A percentile compares a stretch with the other conserved stretches of the same genome.
Evolutionary conservation across 495 filamentous ascomycete genomes (phyloP).

Genomic region (Xylaria flabelliformis): DNA sequence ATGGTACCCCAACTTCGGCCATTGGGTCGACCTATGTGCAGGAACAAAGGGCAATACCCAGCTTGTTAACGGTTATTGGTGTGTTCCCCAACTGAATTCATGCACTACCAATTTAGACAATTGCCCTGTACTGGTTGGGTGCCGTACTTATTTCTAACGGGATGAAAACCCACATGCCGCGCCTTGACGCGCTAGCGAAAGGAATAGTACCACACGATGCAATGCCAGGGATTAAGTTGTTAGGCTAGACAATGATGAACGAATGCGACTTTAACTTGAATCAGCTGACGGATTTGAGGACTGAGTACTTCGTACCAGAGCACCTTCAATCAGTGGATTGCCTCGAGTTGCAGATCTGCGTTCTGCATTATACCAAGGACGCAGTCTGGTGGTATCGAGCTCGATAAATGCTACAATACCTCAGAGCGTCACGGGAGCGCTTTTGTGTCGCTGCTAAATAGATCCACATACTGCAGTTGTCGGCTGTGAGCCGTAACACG

Average conservation of each 20-base stretch:
- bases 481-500: constrained; percentile 17
- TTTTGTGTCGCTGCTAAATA: constrained; percentile 1
- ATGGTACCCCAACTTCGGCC: constrained; percentile 20
- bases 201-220: neutral
- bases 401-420: neutral
- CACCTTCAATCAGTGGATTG: neutral
- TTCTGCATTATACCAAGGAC: neutral
- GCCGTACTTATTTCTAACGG: neutral
- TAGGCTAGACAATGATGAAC: neutral
- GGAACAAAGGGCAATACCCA: constrained; percentile 4
- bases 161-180: constrained; percentile 9
- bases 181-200: constrained; percentile 6
- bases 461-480: neutral
- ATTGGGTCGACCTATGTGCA: constrained; percentile 16
- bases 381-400: neutral
- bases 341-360: neutral
- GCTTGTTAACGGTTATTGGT: constrained; percentile 12
- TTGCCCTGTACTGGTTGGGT: neutral
- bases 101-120: constrained; percentile 8
- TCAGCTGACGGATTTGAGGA: neutral
- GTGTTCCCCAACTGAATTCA: constrained; percentile 10
- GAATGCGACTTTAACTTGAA: neutral
- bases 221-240: neutral
- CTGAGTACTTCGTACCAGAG: neutral
- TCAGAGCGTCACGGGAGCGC: neutral